These are phyloP conservation scores for Xylaria acuta DNA, from an alignment of 495 filamentous ascomycete species.

Conservation along the genomic window DNA sequence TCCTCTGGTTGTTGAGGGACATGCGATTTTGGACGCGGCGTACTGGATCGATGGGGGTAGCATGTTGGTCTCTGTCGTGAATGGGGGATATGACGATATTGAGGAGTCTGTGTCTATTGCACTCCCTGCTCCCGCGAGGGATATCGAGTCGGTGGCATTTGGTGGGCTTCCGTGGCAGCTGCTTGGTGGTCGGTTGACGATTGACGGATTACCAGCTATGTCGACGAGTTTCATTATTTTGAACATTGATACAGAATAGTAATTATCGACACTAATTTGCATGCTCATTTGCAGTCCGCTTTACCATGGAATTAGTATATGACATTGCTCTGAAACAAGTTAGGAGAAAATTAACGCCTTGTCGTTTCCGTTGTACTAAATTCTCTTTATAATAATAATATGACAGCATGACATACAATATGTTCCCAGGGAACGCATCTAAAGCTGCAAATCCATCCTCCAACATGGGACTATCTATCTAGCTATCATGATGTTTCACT, in stretches of 20 bases:
- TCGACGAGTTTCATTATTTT: slow-evolving; percentile 37
- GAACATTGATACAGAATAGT: background rate
- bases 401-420: background rate
- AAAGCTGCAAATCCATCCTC: background rate
- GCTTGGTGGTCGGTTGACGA: slow-evolving; percentile 22
- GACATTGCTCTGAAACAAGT: background rate
- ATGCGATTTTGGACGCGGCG: slow-evolving; percentile 49
- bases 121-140: slow-evolving; percentile 26
- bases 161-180: slow-evolving; percentile 34
- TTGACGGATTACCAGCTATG: slow-evolving; percentile 33
- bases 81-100: slow-evolving; percentile 45
- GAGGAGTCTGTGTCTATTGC: slow-evolving; percentile 32
- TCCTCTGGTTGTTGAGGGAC: slow-evolving; percentile 26
- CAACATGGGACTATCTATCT: background rate
- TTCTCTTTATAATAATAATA: background rate
- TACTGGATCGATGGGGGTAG: slow-evolving; percentile 46
- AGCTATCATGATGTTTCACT: background rate
- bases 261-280: background rate
- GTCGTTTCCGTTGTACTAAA: background rate
- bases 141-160: slow-evolving; percentile 30
- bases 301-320: background rate
- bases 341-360: background rate
- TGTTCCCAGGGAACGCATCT: background rate
- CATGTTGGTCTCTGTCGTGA: slow-evolving; percentile 55
- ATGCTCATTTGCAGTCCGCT: background rate